Base-by-base conservation (phyloP, 805 yeast species). In the Ascoidea asiatica region DNA sequence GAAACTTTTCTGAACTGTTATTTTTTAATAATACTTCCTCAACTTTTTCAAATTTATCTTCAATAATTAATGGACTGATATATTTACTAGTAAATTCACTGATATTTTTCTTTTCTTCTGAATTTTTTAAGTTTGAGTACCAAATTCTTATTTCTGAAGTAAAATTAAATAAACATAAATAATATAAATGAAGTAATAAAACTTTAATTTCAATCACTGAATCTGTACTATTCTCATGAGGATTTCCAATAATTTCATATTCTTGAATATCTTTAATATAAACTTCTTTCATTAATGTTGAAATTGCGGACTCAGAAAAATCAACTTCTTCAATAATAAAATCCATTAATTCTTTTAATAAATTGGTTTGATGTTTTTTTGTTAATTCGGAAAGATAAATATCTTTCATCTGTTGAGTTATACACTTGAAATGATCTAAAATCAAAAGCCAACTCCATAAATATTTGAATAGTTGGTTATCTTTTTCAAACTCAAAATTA, bases 401-500 rank as follows among this genome's bases (percentile, higher is more conserved):
- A 40, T 73, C 69, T 46, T 88, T 70, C 50, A 87, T 67, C 38
- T 74, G 72, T 50, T 75, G 77, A 1, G 92, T 75, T 5, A 82
- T 71, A 46, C 77, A 75, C 43, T 71, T 68, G 56, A 87, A 82
- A 57, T 77, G 77, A 22, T 62, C 64, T 49, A 83, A 67, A 0
- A 83, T 58, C 44, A 85, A 63, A 48, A 62, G 63, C 94, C 95
- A 88, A 45, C 76, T 63, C 79, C 84, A 80, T 33, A 81, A 51
- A 54, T 73, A 81, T 19, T 58, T 63, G 22, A 69, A 54, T 40
- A 67, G 56, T 3, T 55, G 56, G 22, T 52, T 47, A 19, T 61
- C 64, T 21, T 65, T 64, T 38, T 69, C 70, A 44, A 53, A 51
- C 19, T 54, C 54, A 21, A 61, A 53, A 1, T 57, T 51, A 5